Percentiles rank a stretch among this genome's conserved stretches.
Conservation (phyloP, 164 flowering plant species). For the Magnolia sinica region DNA sequence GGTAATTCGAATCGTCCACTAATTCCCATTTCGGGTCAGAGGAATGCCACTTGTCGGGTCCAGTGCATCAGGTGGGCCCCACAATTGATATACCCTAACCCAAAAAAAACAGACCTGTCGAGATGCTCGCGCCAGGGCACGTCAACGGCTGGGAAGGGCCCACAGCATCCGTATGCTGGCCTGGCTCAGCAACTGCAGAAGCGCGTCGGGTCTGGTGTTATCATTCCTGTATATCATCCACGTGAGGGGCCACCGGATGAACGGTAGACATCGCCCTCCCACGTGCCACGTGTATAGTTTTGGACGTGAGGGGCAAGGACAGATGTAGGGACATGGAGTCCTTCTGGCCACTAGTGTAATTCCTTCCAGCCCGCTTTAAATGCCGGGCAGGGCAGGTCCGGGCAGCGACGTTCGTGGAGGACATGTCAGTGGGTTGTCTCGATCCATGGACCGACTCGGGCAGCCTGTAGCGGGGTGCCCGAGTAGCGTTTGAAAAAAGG, state of each 20-base stretch:
- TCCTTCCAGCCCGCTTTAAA: conserved; percentile 15
- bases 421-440: conserved; percentile 19
- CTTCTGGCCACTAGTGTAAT: background rate
- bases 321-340: background rate
- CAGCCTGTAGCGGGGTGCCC: conserved; percentile 4
- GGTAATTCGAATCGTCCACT: no score
- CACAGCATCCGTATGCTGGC: no score
- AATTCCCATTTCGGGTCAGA: no score
- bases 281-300: background rate
- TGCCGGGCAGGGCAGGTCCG: conserved; percentile 22
- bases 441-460: background rate
- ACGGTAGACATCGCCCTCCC: background rate
- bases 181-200: background rate
- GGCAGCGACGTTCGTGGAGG: conserved; percentile 17
- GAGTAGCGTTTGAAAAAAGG: background rate
- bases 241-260: background rate
- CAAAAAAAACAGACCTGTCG: no score
- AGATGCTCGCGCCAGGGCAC: no score
- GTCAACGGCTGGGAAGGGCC: no score
- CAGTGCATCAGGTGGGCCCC: no score
- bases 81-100: no score
- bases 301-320: background rate
- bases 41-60: no score
- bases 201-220: background rate
- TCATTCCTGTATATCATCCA: background rate